These are phyloP conservation scores for Suhomyces wounanorum DNA, from an alignment of 1,139 yeast species.

Conservation along the genomic window DNA sequence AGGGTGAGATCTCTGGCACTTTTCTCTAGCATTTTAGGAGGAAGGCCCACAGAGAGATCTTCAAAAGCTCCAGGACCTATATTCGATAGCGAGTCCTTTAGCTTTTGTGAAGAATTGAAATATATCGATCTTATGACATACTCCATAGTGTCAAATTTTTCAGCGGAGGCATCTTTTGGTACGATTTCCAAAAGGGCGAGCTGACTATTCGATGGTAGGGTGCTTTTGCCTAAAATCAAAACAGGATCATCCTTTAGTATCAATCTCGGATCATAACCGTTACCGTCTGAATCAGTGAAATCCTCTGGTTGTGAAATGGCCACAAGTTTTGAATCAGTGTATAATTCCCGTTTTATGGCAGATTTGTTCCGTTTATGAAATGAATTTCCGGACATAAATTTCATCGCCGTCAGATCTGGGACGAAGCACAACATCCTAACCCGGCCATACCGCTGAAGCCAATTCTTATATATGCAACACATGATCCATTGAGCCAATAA, in stretches of 20 bases:
- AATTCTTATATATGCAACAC: conserved; percentile 68
- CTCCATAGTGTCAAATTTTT: conserved; percentile 60
- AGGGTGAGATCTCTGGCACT: conserved; percentile 51
- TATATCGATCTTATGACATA: conserved; percentile 66
- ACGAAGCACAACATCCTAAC: conserved; percentile 70
- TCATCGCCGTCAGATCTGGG: conserved; percentile 59
- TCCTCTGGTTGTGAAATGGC: conserved; percentile 43
- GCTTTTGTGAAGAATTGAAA: conserved; percentile 50
- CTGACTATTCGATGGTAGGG: conserved; percentile 29
- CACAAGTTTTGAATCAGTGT: conserved; percentile 53
- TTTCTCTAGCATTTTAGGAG: conserved; percentile 41
- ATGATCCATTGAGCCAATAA: conserved; percentile 74
- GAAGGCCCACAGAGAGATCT: conserved; percentile 46
- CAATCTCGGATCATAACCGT: conserved; percentile 40
- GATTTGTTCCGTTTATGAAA: conserved; percentile 54
- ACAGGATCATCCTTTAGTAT: conserved; percentile 43
- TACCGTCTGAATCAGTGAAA: conserved; percentile 28
- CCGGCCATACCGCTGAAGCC: conserved; percentile 76
- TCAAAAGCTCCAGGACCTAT: conserved; percentile 85
- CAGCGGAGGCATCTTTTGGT: conserved; percentile 42
- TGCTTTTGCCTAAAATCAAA: conserved; percentile 25
- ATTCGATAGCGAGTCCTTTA: conserved; percentile 51
- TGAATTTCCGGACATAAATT: conserved; percentile 56
- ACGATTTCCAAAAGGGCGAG: conserved; percentile 58
- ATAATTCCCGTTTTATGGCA: conserved; percentile 61